These are phyloP conservation scores for Phaeophleospora eucalypticola DNA, from an alignment of 2,329 filamentous ascomycete genomes.

Conservation along the genomic window DNA sequence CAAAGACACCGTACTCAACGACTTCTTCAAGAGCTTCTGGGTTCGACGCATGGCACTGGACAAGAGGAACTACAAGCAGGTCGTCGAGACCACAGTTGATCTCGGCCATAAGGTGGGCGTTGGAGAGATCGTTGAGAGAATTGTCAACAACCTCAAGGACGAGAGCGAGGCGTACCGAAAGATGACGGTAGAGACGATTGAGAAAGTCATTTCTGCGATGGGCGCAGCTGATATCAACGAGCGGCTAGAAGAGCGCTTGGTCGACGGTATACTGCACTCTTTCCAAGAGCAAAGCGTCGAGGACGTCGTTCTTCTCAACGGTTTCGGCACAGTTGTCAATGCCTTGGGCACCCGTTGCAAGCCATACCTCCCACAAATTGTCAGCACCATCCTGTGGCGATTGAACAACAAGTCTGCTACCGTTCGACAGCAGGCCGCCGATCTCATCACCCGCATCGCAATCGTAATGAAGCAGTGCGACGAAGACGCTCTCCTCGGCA, in stretches of 20 bases:
- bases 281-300: constrained; percentile 99
- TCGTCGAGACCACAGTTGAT: constrained; percentile 96
- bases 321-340: constrained; percentile 96
- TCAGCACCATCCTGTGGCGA: constrained; percentile 92
- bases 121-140: constrained; percentile 86
- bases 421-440: constrained; percentile 92
- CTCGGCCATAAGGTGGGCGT: constrained; percentile 97
- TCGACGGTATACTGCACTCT: constrained; percentile 90
- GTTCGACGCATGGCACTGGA: constrained; percentile 94
- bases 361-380: constrained; percentile 93
- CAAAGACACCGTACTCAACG: constrained; percentile 88
- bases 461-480: constrained; percentile 99
- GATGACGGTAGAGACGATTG: constrained; percentile 97
- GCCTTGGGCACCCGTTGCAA: constrained; percentile 90
- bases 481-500: constrained; percentile 92
- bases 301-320: constrained; percentile 92
- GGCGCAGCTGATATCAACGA: constrained; percentile 93
- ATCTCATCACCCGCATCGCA: constrained; percentile 92
- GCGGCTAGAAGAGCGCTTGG: constrained; percentile 84
- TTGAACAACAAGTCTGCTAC: constrained; percentile 97
- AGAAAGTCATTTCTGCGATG: constrained; percentile 90
- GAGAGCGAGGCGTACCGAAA: constrained; percentile 97
- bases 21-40: constrained; percentile 99
- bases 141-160: constrained; percentile 94
- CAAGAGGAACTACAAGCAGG: constrained; percentile 95